Conservation (phyloP, 345 rosid genomes). For the Pistacia vera region DNA sequence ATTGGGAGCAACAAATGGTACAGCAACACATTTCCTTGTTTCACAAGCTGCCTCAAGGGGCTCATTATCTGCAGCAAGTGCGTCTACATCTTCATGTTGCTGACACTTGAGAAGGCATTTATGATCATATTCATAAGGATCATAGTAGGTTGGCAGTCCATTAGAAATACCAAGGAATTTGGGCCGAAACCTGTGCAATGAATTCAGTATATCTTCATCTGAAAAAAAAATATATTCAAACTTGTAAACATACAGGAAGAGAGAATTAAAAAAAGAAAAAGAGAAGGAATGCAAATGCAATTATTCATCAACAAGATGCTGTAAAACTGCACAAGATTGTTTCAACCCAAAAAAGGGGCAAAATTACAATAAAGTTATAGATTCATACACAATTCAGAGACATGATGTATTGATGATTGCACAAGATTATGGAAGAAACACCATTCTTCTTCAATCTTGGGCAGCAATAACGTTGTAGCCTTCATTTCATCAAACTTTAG, state of each 20-base stretch:
- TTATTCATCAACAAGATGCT: conserved; percentile 3
- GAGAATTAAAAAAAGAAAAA: not conserved
- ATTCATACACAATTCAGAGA: conserved; percentile 74
- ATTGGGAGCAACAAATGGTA: conserved; percentile 67
- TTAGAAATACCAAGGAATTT: conserved; percentile 46
- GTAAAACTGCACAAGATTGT: not conserved
- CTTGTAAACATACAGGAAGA: conserved; percentile 2
- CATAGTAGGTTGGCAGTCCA: conserved; percentile 61
- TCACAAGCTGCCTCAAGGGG: conserved; percentile 36
- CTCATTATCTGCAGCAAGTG: conserved; percentile 45
- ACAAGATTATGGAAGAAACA: conserved; percentile 77
- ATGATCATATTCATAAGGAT: conserved; percentile 66
- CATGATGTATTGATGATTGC: conserved; percentile 70
- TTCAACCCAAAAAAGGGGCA: conserved; percentile 6
- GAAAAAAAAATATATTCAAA: conserved; percentile 30
- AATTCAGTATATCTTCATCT: conserved; percentile 76
- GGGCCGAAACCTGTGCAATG: conserved; percentile 81
- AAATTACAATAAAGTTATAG: conserved; percentile 11
- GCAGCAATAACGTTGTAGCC: conserved; percentile 35
- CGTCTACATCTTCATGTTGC: conserved; percentile 34
- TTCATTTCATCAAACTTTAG: conserved; percentile 38
- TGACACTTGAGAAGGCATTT: conserved; percentile 58
- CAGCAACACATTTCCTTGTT: conserved; percentile 57
- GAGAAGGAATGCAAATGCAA: not conserved
- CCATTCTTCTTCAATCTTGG: conserved; percentile 85